phyloP scores from a whole-genome alignment of 2,329 filamentous ascomycete species.

The Tolypocladium capitatum region DNA sequence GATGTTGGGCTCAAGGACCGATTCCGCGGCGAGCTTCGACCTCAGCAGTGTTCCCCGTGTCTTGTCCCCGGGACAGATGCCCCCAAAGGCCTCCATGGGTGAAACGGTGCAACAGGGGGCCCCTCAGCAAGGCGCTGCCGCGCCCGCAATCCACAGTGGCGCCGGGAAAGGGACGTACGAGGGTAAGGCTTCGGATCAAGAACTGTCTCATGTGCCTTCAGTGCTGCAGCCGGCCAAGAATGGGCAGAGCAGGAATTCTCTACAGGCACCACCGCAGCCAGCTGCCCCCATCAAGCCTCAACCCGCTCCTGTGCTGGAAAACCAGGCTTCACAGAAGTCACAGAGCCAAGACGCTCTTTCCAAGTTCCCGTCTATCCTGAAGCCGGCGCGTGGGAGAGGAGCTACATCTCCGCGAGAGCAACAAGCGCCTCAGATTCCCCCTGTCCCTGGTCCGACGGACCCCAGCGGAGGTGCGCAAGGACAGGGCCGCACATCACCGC shows the following conservation, averaged over 20 bases:
- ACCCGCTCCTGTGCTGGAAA: neutral
- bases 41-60: slow-evolving; percentile 9
- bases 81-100: slow-evolving; percentile 7
- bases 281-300: neutral
- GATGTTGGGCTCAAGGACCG: slow-evolving; percentile 7
- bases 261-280: neutral
- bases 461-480: neutral
- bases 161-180: no score
- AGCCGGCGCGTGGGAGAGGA: slow-evolving; percentile 5
- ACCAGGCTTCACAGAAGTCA: neutral
- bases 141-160: neutral
- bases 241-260: slow-evolving; percentile 1
- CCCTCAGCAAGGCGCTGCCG: neutral
- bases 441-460: neutral
- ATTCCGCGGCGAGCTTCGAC: slow-evolving; percentile 8
- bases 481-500: neutral
- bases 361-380: slow-evolving; percentile 7
- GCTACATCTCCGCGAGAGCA: neutral
- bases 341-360: neutral
- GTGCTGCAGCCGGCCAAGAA: slow-evolving; percentile 2
- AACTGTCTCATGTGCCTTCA: slow-evolving; percentile 2
- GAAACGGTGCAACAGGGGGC: slow-evolving; percentile 3
- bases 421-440: neutral
- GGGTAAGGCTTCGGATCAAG: neutral
- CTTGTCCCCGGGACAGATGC: slow-evolving; percentile 10